phyloP scores from a whole-genome alignment of 768 basidiomycete genomes.

The Panaeolus papilionaceus region DNA sequence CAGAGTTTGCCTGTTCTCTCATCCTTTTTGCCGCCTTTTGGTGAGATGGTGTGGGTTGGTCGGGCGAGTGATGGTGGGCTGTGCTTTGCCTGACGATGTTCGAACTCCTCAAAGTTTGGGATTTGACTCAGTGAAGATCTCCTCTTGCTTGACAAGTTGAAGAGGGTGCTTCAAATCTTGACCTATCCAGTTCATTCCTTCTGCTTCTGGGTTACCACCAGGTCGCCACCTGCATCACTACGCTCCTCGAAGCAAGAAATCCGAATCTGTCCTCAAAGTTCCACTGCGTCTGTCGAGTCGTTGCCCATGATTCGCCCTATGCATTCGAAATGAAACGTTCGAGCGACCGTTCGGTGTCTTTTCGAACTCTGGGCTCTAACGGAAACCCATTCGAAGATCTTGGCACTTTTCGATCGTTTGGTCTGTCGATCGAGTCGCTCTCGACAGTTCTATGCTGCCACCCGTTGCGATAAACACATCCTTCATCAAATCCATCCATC shows the following conservation, averaged over 20 bases:
- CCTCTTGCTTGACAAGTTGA: not conserved
- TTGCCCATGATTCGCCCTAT: not conserved
- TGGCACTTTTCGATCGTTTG: slow-evolving; percentile 5
- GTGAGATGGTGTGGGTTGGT: not conserved
- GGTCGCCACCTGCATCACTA: too few species aligned
- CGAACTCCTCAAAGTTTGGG: not conserved
- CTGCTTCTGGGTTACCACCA: not conserved
- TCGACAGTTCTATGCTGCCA: not conserved
- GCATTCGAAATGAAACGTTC: not conserved
- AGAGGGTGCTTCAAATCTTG: not conserved
- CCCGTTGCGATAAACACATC: not conserved
- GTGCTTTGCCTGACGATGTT: not conserved
- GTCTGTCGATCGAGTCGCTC: not conserved
- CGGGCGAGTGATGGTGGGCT: not conserved
- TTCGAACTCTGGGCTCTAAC: not conserved
- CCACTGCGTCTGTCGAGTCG: too few species aligned
- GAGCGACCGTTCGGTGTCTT: not conserved
- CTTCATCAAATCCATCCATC: not conserved
- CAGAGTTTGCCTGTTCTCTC: not conserved
- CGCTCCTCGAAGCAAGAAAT: too few species aligned
- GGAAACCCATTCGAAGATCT: not conserved
- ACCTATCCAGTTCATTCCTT: not conserved
- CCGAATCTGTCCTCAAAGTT: too few species aligned
- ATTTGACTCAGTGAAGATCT: not conserved
- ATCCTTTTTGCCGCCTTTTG: not conserved